Evolutionary conservation across 192 early-diverging fungal genomes (phyloP).

Genomic region (Coemansia sp.): DNA sequence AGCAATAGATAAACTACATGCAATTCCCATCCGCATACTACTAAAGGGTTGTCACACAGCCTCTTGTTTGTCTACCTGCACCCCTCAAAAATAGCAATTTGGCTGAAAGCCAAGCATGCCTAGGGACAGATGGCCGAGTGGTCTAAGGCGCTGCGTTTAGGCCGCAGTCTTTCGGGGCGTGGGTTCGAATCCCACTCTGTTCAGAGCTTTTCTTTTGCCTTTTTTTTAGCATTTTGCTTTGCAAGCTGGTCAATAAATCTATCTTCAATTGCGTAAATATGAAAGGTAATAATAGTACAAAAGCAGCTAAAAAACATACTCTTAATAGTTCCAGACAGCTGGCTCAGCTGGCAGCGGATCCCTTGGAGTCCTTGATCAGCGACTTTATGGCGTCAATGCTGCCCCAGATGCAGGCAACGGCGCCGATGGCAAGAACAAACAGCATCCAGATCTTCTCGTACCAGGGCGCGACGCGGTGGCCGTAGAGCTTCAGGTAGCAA

Average conservation of each 20-base stretch:
- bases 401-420: slow-evolving; percentile 64
- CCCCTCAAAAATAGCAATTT: too few relatives aligned
- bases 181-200: slow-evolving; percentile 9
- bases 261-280: background rate
- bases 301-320: slow-evolving; percentile 8
- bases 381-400: slow-evolving; percentile 64
- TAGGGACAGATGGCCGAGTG: slow-evolving; percentile 8
- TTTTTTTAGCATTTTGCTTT: background rate
- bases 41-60: too few relatives aligned
- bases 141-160: slow-evolving; percentile 11
- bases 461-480: slow-evolving; percentile 49
- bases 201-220: background rate
- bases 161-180: slow-evolving; percentile 9
- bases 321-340: background rate
- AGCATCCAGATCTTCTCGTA: slow-evolving; percentile 53
- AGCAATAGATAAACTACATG: too few relatives aligned
- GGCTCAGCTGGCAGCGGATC: too few relatives aligned
- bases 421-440: slow-evolving; percentile 58
- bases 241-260: background rate
- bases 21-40: too few relatives aligned
- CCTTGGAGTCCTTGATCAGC: slow-evolving; percentile 55
- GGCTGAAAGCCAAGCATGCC: too few relatives aligned
- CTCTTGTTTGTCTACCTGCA: too few relatives aligned
- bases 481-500: slow-evolving; percentile 71
- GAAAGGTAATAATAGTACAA: background rate